These are phyloP conservation scores for Clohesyomyces aquaticus DNA, from an alignment of 495 filamentous ascomycete species.

Conservation along the genomic window DNA sequence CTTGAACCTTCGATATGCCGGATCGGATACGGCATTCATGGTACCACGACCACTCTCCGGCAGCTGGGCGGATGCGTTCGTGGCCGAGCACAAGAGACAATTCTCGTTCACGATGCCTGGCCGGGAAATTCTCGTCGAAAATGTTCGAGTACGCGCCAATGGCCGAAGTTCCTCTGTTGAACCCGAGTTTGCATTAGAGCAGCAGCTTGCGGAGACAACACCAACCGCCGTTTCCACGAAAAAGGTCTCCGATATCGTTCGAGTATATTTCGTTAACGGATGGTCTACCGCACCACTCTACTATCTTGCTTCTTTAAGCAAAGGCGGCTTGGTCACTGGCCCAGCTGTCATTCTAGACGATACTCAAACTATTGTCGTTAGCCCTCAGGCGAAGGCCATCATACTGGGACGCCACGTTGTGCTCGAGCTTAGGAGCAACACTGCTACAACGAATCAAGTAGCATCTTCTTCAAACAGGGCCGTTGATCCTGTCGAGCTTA, in stretches of 20 bases:
- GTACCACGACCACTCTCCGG: conserved; percentile 46
- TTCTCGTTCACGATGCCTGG: conserved; percentile 58
- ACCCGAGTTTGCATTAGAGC: conserved; percentile 7
- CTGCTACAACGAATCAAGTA: neutral
- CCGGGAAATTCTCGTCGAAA: conserved; percentile 56
- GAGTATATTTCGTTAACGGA: conserved; percentile 24
- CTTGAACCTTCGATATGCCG: conserved; percentile 59
- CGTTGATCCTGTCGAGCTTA: conserved; percentile 25
- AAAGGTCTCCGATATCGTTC: conserved; percentile 6
- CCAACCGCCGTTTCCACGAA: conserved; percentile 1
- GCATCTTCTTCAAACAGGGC: neutral
- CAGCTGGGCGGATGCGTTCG: conserved; percentile 51
- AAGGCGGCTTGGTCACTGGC: conserved; percentile 14
- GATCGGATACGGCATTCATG: conserved; percentile 59
- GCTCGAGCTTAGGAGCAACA: conserved; percentile 14
- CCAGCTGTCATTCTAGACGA: conserved; percentile 31
- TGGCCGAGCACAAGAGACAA: conserved; percentile 54
- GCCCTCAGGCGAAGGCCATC: conserved; percentile 16
- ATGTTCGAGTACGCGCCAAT: conserved; percentile 52
- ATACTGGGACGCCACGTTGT: conserved; percentile 20
- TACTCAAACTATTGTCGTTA: conserved; percentile 28
- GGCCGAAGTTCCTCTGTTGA: conserved; percentile 18
- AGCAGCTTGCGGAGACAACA: conserved; percentile 7
- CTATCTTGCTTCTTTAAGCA: conserved; percentile 13
- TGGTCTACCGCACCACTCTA: conserved; percentile 18